These are phyloP conservation scores for Xerocomus amazonicus DNA, from an alignment of 1,284 basidiomycete genomes.

Conservation along the genomic window DNA sequence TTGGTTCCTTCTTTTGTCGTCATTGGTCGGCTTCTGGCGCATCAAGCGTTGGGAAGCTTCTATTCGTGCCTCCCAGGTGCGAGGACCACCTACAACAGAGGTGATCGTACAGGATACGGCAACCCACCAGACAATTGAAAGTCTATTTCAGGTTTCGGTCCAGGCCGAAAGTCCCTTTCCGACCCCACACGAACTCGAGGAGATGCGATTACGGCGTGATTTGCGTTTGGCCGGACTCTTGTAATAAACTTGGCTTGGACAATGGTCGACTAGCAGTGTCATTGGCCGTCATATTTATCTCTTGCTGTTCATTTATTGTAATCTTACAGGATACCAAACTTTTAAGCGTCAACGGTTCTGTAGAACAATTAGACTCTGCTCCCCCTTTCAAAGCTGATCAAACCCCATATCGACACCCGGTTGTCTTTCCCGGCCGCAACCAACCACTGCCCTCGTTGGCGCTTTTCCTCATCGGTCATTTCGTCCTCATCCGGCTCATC, in stretches of 20 bases:
- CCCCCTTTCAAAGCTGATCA: slow-evolving; percentile 62
- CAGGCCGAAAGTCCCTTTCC: slow-evolving; percentile 27
- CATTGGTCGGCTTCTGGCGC: slow-evolving; percentile 77
- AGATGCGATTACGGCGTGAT: slow-evolving; percentile 47
- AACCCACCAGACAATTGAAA: slow-evolving; percentile 46
- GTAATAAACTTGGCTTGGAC: slow-evolving; percentile 19
- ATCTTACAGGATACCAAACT: slow-evolving; percentile 4
- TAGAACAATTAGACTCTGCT: neutral
- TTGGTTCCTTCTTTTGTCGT: slow-evolving; percentile 86
- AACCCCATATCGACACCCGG: slow-evolving; percentile 73
- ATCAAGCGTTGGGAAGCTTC: slow-evolving; percentile 78
- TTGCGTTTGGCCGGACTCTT: slow-evolving; percentile 54
- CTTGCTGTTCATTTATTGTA: slow-evolving; percentile 21
- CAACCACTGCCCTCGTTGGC: slow-evolving; percentile 61
- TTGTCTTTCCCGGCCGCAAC: slow-evolving; percentile 70
- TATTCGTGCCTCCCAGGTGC: slow-evolving; percentile 44
- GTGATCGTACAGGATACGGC: slow-evolving; percentile 45
- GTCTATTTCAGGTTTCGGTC: slow-evolving; percentile 39
- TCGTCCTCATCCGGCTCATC: slow-evolving; percentile 43
- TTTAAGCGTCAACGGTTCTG: neutral
- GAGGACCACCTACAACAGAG: slow-evolving; percentile 38
- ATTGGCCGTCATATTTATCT: slow-evolving; percentile 3
- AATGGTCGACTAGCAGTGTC: neutral
- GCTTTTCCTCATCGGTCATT: slow-evolving; percentile 48
- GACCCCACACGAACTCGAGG: slow-evolving; percentile 36